Base-by-base conservation (phyloP, 352 stramenopile genomes). In the Globisporangium lucens region DNA sequence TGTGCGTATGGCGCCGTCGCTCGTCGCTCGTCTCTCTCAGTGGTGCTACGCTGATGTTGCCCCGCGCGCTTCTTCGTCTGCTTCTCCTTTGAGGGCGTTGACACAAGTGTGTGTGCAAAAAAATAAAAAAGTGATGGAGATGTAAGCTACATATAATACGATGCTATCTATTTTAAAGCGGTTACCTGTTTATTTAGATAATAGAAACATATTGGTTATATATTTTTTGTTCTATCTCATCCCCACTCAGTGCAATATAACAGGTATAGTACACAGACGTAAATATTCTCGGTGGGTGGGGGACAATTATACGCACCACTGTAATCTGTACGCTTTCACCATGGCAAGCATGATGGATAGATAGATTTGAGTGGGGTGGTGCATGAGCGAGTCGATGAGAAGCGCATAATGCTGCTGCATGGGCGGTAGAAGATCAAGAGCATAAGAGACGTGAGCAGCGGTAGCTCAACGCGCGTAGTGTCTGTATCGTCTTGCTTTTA, bases 401-500 rank as follows among this genome's bases (percentile, higher is more conserved):
- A 5, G 43, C 9, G 43, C 17, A 22, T 51, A 20, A 9, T 22
- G 36, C 36, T 22, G 36, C 36, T 17, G 36, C 17, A 17, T 9
- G 43, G 1, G 43, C 41, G 13, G 17, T 51, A 58, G 12, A 58
- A 9, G 1, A n/a, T 12, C 36, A 3, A 35, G 55, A 46, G 17
- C 1, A 9, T 22, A 5, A n/a, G 52, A 35, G 24, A 35, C 13
- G 4, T 49, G 4, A 49, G 41, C 15, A 22, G 22, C 3, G 33
- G 8, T 29, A 57, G 10, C 4, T 27, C 13, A 22, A 61, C 47
- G 33, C 33, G 46, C 60, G 58, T 36, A 12, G 33, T 43, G 46
- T 51, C 2, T 65, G 46, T 24, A 61, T 30, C 56, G 8, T 61
- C 56, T 22, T 60, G 29, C 29, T 41, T 63, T 65, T 35, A 47